Base-by-base conservation (phyloP, 768 basidiomycete genomes). In the Lanmaoa pseudosensibilis region DNA sequence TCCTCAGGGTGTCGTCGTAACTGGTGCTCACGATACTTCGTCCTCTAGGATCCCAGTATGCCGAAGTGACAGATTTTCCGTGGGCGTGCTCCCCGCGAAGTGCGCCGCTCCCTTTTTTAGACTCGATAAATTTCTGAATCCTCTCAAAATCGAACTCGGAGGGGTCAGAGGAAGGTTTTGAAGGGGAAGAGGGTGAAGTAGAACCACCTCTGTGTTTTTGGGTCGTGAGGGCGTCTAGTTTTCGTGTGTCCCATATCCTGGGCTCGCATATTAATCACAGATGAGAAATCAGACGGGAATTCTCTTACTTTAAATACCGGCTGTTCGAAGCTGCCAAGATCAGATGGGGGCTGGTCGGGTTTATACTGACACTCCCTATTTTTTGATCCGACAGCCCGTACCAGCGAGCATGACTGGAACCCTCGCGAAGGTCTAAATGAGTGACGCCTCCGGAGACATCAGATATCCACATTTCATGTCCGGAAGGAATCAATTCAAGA, bases 41-140 rank as follows among this genome's bases (percentile, higher is more conserved):
- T 4, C 92, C 92, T 54, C 86, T 77, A 3, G 90, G 83, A 69
- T 93, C 90, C 92, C 92, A 94, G 62, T 87, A 92, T 0, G 88
- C 92, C 16, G 92, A 85, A 58, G 86, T 92, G 44, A 84, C 88
- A 16, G 88, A 88, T 68, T 90, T 89, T 54, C 82, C 80, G 65
- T 94, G 92, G 15, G 68, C 69, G 78, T 81, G 87, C 63, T 87
- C 83, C 3, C 77, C 87, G 5, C 88, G 83, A 30, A 91, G 71
- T 19, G 74, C 72, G 0, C 82, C 78, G 44, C 77, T 75, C 9
- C 87, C 89, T 33, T 72, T 69, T 58, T 78, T 77, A 9, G 86
- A 80, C 6, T 77, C 70, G 5, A 79, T 61, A 49, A 81, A 86
- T 21, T 80, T 69, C 13, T 78, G 71, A 15, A 91, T 72, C 5